Conservation (phyloP, 306 rosid genomes). For the Senna siamea region DNA sequence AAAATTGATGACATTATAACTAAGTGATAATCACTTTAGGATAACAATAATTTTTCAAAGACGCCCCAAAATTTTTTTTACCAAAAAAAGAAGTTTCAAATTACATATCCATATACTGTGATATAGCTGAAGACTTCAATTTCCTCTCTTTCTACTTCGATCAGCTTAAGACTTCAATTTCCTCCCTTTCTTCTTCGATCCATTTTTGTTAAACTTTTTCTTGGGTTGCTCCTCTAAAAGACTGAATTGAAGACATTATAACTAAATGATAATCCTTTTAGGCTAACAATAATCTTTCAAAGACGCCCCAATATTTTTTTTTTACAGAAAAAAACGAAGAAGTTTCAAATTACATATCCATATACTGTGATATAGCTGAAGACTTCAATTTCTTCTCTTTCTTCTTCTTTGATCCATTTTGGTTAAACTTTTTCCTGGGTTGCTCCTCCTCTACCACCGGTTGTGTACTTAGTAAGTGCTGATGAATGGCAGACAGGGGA, state of each 20-base stretch:
- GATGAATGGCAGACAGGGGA: conserved; percentile 64
- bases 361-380: conserved; percentile 48
- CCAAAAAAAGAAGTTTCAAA: too few relatives aligned
- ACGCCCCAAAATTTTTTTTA: too few relatives aligned
- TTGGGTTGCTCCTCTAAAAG: conserved; percentile 60
- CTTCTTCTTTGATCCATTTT: conserved; percentile 67
- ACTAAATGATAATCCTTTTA: too few relatives aligned
- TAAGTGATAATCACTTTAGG: too few relatives aligned
- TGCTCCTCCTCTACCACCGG: conserved; percentile 56
- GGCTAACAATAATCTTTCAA: too few relatives aligned
- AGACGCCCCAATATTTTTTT: too few relatives aligned
- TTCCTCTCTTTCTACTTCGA: conserved; percentile 63
- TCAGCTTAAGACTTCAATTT: too few relatives aligned
- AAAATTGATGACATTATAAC: too few relatives aligned
- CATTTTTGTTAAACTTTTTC: conserved; percentile 62
- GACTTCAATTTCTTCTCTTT: conserved; percentile 62
- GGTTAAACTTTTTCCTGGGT: conserved; percentile 60
- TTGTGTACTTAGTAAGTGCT: conserved; percentile 65
- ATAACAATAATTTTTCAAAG: too few relatives aligned
- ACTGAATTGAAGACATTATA: too few relatives aligned
- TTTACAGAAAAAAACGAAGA: too few relatives aligned
- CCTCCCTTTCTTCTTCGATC: conserved; percentile 68
- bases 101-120: conserved; percentile 66
- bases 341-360: conserved; percentile 50
- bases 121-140: conserved; percentile 48